Base-by-base conservation (phyloP, 768 basidiomycete genomes). In the Lactifluus volemus region DNA sequence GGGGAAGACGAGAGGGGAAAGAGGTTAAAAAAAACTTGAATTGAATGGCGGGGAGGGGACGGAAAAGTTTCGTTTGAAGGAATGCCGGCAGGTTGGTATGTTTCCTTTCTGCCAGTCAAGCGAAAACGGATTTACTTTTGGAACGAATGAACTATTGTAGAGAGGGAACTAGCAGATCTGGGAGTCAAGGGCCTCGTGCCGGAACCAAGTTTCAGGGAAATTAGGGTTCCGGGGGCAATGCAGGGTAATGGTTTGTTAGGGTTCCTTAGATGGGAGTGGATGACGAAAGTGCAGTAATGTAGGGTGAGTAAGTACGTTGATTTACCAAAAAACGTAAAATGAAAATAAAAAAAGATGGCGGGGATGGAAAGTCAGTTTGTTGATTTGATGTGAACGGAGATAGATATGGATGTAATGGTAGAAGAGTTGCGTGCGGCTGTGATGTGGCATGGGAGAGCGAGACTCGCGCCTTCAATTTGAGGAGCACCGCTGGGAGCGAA, bases 361-460 rank as follows among this genome's bases (percentile, higher is more conserved):
- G 61, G 56, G 57, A 63, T 58, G 57, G 56, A 63, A 63, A 58
- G 56, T 19, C 52, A 51, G 57, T 63, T 25, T 53, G 56, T 62
- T 53, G 61, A 62, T 57, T 57, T 53, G 61, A 63, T 58, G 61
- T 53, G 61, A 63, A 63, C 61, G 61, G 61, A 63, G 61, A 63
- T 63, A 44, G 61, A 58, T 63, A 58, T 53, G 52, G 61, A 54
- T 58, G 57, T 63, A 63, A 61, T 61, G 50, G 60, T 19, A 58
- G 61, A 58, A 58, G 55, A 58, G 56, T 51, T 58, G 57, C 56
- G 61, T 58, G 57, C 56, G 61, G 61, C 61, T 58, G 61, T 63
- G 61, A 63, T 63, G 61, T 63, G 61, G 61, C 61, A 63, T 63
- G 61, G 61, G 61, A 63, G 61, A 53, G 52, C 56, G 61, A 62